Conservation (phyloP, 805 yeast genomes). For the Teunomyces panamensis region DNA sequence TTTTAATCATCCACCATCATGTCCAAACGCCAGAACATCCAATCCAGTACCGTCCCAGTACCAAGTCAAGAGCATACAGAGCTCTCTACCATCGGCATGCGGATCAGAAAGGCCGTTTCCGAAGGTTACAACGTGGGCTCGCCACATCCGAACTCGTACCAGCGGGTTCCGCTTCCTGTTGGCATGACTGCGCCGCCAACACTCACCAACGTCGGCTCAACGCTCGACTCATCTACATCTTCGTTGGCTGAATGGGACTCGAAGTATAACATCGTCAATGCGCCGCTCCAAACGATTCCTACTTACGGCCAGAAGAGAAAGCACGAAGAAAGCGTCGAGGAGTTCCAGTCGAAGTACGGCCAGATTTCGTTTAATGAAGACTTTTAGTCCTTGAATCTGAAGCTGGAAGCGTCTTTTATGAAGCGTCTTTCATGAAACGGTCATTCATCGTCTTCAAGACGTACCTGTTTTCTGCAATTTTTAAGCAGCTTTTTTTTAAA, state of each 20-base stretch:
- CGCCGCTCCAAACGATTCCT: slow-evolving; percentile 11
- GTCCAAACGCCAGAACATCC: background rate
- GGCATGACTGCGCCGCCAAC: slow-evolving; percentile 44
- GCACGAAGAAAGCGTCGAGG: slow-evolving; percentile 7
- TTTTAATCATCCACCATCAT: background rate
- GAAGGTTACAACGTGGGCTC: slow-evolving; percentile 48
- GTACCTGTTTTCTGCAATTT: too few relatives aligned
- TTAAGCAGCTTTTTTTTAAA: too few relatives aligned
- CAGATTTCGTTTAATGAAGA: slow-evolving; percentile 47
- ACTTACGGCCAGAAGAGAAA: slow-evolving; percentile 21
- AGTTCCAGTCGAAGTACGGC: slow-evolving; percentile 40
- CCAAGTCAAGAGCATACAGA: slow-evolving; percentile 31
- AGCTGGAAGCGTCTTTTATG: background rate
- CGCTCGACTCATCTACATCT: slow-evolving; percentile 36
- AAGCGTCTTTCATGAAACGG: too few relatives aligned
- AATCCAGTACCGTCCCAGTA: slow-evolving; percentile 5
- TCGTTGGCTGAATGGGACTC: slow-evolving; percentile 44
- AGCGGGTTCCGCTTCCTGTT: slow-evolving; percentile 37
- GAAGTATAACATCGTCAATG: slow-evolving; percentile 7
- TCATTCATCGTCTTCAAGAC: too few relatives aligned
- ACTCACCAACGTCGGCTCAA: slow-evolving; percentile 41
- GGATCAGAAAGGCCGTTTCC: slow-evolving; percentile 63
- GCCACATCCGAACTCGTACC: slow-evolving; percentile 7
- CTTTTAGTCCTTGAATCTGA: slow-evolving; percentile 26
- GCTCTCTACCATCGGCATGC: slow-evolving; percentile 63